Evolutionary conservation across 2,329 filamentous ascomycete genomes (phyloP), one percentile per base, ranked within the genome.

Genomic region (Monosporascus ibericus): DNA sequence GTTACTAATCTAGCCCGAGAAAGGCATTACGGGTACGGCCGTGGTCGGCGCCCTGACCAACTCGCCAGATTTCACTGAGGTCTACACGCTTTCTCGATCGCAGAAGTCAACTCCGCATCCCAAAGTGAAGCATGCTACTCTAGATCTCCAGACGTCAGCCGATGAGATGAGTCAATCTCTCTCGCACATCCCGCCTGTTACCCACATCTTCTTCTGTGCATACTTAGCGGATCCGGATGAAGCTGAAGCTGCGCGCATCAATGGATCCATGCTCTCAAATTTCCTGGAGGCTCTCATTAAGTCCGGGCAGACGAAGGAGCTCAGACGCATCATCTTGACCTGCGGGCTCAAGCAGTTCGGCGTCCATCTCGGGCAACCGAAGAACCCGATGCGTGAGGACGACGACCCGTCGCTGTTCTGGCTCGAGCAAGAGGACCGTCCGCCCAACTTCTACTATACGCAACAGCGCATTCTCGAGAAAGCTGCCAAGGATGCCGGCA

Each of bases 261-360:
- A 69, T 44, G 70, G 73, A 15, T 65, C 63, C 36, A 74, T 79
- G 71, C 67, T 80, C 6, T 59, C 66, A 42, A 77, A 75, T 60
- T 79, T 80, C 62, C 65, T 80, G 22, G 51, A 64, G 2, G 75
- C 75, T 0, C 65, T 80, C 8, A 67, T 68, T 1, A 67, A 70
- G 17, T 75, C 70, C 2, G 72, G 72, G 0, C 70, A 70, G 4
- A 63, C 67, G 37, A 66, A 67, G 46, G 64, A 68, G 14, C 58
- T 80, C 46, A 75, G 77, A 57, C 69, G 73, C n/a, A 68, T 80
- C 52, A 61, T 79, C 22, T 66, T 80, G 9, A 73, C 76, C 6
- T 74, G 70, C 0, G 77, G 77, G 1, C 63, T 69, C 37, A 80
- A 80, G 58, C 76, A 81, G 50, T 81, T 80, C 58, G 75, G 76